phyloP scores from a whole-genome alignment of 176 grass and related monocot species.

The Secale cereale region DNA sequence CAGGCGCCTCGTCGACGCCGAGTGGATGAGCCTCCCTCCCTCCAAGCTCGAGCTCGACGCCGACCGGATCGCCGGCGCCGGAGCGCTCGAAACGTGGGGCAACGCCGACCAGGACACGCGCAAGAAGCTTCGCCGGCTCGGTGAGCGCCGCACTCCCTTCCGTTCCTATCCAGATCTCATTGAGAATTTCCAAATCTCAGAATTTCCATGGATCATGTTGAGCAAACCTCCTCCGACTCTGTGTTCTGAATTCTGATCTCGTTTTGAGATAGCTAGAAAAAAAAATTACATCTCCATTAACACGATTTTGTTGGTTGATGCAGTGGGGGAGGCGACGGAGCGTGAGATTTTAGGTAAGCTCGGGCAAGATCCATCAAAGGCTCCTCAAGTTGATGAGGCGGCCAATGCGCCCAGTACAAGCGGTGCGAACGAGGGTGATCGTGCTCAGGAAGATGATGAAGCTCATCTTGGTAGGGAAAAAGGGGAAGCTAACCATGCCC shows the following conservation, averaged over 20 bases:
- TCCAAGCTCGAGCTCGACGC: conserved; percentile 9
- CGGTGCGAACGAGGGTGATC: background rate
- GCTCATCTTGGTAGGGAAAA: background rate
- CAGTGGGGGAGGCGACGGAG: conserved; percentile 22
- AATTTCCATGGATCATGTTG: background rate
- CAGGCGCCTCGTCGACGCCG: conserved; percentile 25
- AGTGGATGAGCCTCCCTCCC: conserved; percentile 33
- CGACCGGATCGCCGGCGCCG: conserved; percentile 21
- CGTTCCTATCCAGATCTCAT: background rate
- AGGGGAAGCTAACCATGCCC: background rate
- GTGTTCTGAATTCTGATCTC: background rate
- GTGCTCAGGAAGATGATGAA: background rate
- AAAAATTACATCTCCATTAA: background rate
- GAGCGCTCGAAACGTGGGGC: background rate
- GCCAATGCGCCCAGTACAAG: background rate
- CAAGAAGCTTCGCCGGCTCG: conserved; percentile 16
- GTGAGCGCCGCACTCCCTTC: conserved; percentile 3
- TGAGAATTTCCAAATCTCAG: background rate
- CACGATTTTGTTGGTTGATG: background rate
- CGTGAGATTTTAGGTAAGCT: conserved; percentile 28
- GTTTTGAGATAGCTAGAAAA: background rate
- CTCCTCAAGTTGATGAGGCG: background rate
- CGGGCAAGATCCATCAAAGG: background rate
- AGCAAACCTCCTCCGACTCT: background rate
- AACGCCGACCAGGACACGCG: conserved; percentile 12